Evolutionary conservation across 768 basidiomycete species (phyloP).

Genomic region (Boletus vermiculosoides): DNA sequence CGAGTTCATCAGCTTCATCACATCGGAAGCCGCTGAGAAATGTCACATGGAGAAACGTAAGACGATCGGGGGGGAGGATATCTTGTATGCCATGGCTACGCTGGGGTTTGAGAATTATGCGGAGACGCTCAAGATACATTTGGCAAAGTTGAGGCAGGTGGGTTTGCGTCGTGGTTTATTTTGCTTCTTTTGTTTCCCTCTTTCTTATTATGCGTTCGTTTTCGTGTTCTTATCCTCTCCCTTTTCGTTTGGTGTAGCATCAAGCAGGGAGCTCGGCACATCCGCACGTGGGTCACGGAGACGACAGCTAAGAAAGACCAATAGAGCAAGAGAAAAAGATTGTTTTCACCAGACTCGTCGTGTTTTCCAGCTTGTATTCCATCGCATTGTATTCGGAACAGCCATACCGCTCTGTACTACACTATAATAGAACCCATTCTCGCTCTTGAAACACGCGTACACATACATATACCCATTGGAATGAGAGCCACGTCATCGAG

Average conservation of each 20-base stretch:
- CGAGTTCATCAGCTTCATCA: conserved; percentile 98
- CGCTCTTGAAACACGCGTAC: not conserved
- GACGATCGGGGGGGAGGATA: conserved; percentile 97
- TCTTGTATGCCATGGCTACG: conserved; percentile 88
- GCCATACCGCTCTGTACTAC: conserved; percentile 14
- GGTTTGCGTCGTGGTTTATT: not conserved
- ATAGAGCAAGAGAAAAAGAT: not conserved
- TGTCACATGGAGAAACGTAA: conserved; percentile 94
- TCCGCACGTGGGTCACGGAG: conserved; percentile 23
- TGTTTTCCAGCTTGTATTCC: conserved; percentile 10
- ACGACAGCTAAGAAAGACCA: conserved; percentile 15
- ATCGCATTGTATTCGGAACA: conserved; percentile 16
- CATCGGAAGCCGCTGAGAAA: conserved; percentile 93
- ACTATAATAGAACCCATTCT: conserved; percentile 1
- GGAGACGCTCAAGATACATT: conserved; percentile 87
- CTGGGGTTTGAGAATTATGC: conserved; percentile 96
- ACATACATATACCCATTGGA: not conserved
- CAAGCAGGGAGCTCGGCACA: conserved; percentile 30
- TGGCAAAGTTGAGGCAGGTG: conserved; percentile 87
- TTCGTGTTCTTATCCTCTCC: not conserved
- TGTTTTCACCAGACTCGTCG: not conserved
- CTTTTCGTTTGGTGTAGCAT: conserved; percentile 13
- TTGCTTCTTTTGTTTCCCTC: too few relatives aligned
- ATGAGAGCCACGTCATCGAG: not conserved
- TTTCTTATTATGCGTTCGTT: not conserved